Percentiles rank a stretch among this genome's conserved stretches.
These are phyloP conservation scores for Nicotiana tomentosiformis DNA, from an alignment of 257 asterid species.

Conservation along the genomic window DNA sequence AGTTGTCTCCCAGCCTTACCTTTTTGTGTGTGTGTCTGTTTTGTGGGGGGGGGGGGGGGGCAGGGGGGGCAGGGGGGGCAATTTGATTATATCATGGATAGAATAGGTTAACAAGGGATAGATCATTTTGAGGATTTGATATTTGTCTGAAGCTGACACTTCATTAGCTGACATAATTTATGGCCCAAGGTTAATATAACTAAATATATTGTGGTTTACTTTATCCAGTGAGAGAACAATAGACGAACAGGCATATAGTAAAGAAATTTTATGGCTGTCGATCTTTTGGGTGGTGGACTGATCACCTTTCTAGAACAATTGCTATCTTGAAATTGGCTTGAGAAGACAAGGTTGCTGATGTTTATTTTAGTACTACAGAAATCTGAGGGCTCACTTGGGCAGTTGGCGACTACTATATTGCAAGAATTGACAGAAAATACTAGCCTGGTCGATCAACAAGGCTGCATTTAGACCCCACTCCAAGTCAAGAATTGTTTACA, in stretches of 20 bases:
- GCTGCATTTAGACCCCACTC: not conserved
- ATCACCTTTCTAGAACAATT: not conserved
- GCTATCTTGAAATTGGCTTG: not conserved
- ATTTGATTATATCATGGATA: not conserved
- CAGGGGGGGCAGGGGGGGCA: too few species aligned
- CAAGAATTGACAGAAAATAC: not conserved
- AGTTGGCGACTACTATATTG: not conserved
- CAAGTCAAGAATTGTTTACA: not conserved
- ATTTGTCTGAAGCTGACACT: not conserved
- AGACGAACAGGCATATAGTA: not conserved
- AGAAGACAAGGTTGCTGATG: not conserved
- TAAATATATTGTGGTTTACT: not conserved
- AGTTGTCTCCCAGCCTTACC: not conserved
- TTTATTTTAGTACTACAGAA: not conserved
- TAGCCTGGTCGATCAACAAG: not conserved
- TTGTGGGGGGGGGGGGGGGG: too few species aligned
- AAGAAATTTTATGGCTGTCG: not conserved
- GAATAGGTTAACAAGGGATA: not conserved
- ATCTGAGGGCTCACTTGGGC: not conserved
- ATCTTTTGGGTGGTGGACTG: not conserved
- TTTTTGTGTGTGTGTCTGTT: not conserved
- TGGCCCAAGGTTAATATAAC: not conserved
- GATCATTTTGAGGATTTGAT: not conserved
- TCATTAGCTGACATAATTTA: not conserved
- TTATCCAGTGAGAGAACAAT: not conserved